Evolutionary conservation across 306 rosid genomes (phyloP).

Genomic region (Vigna unguiculata): DNA sequence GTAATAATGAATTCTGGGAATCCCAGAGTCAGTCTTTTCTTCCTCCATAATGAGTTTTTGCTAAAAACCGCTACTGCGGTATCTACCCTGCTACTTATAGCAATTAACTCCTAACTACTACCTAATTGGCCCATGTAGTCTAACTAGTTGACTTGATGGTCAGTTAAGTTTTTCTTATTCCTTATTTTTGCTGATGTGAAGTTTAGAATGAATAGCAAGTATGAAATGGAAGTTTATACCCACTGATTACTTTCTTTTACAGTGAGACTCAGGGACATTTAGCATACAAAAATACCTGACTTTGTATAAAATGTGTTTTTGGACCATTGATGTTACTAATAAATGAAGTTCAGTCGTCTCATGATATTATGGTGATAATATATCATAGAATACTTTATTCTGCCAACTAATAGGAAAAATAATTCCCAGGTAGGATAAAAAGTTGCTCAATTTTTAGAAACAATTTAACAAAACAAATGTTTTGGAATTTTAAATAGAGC

Average conservation of each 20-base stretch:
- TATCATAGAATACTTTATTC: background rate
- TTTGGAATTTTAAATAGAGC: background rate
- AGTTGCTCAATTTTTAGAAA: background rate
- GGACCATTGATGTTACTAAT: background rate
- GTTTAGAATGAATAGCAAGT: constrained; percentile 8
- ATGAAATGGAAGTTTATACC: background rate
- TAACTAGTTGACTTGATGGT: too few relatives aligned
- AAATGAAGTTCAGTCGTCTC: constrained; percentile 6
- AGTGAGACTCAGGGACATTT: background rate
- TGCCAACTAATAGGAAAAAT: background rate
- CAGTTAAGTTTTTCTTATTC: too few relatives aligned
- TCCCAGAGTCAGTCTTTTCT: background rate
- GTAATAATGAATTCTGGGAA: background rate
- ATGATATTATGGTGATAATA: background rate
- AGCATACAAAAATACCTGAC: constrained; percentile 1
- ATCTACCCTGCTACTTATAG: background rate
- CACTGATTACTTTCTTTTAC: constrained; percentile 7
- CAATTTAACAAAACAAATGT: background rate
- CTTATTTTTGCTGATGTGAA: background rate
- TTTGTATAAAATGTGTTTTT: constrained; percentile 17
- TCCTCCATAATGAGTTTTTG: background rate
- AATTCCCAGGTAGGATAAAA: background rate
- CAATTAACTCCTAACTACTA: background rate
- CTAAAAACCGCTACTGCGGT: background rate
- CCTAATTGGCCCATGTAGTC: background rate